Percentiles rank a stretch among this genome's conserved stretches.
Conservation (phyloP, 768 basidiomycete species). For the Cystobasidium onofrii region DNA sequence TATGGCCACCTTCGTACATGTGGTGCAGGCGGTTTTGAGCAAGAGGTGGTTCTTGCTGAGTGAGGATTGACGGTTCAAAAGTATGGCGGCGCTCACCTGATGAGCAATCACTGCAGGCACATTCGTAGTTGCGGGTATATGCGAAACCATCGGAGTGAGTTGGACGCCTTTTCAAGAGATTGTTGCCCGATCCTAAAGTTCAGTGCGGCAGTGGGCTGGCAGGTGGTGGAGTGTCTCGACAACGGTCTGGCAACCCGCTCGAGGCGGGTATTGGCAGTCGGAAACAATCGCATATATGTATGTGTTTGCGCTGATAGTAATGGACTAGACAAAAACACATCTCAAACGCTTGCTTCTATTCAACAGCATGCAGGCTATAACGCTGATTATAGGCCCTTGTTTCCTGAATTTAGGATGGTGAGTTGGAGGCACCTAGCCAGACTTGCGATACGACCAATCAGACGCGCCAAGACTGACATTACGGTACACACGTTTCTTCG, state of each 20-base stretch:
- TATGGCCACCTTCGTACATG: neutral
- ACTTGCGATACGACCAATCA: too few species aligned
- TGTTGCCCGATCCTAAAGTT: too few species aligned
- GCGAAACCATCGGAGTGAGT: constrained; percentile 1
- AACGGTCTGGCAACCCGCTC: neutral
- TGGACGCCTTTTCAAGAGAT: neutral
- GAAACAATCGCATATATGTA: constrained; percentile 5
- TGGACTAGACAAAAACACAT: too few species aligned
- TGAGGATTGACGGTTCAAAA: neutral
- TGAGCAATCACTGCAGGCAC: neutral
- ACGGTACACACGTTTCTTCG: neutral
- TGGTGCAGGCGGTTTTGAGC: neutral
- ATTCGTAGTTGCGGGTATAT: neutral
- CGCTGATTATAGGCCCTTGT: neutral
- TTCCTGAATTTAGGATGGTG: neutral
- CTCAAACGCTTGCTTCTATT: neutral
- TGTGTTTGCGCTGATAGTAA: too few species aligned
- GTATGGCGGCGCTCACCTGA: neutral
- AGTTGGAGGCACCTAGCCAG: neutral
- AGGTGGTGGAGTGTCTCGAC: constrained; percentile 1
- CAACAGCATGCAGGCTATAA: neutral
- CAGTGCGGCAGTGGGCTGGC: constrained; percentile 1
- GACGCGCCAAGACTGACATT: too few species aligned
- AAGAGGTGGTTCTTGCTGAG: constrained; percentile 3
- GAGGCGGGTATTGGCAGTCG: constrained; percentile 19